Conservation (phyloP, 2,329 filamentous ascomycete species). For the Pseudogymnoascus sp. region DNA sequence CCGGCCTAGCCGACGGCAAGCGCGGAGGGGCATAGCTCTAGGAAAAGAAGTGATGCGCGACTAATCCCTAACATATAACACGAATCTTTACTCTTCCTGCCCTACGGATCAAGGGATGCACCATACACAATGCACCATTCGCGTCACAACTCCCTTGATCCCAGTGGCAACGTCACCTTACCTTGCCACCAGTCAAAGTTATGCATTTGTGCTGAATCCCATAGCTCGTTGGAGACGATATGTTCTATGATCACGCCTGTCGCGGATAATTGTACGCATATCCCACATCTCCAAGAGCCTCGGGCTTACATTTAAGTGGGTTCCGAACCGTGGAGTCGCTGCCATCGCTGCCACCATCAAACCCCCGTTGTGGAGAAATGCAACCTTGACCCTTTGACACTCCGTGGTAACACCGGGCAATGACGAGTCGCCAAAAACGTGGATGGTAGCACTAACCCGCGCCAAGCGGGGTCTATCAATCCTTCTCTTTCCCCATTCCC, state of each 20-base stretch:
- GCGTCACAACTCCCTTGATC: background rate
- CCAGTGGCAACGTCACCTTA: conserved; percentile 2
- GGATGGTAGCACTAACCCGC: background rate
- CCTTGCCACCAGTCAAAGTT: background rate
- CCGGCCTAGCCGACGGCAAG: background rate
- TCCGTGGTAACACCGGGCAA: background rate
- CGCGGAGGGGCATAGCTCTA: background rate
- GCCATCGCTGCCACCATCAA: conserved; percentile 1
- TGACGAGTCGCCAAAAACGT: conserved; percentile 3
- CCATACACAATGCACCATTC: background rate
- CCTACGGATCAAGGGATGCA: background rate
- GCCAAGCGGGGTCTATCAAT: conserved; percentile 1
- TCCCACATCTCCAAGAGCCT: background rate
- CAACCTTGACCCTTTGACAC: background rate
- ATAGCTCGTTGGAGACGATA: background rate
- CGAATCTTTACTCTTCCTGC: background rate
- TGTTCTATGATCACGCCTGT: background rate
- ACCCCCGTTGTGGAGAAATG: background rate
- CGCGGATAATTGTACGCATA: background rate
- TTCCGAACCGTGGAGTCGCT: background rate
- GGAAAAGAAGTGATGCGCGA: background rate
- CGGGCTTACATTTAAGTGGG: background rate
- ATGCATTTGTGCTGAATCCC: background rate
- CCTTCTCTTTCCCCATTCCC: background rate
- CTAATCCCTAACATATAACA: background rate